phyloP scores from a whole-genome alignment of 202 grass and related monocot genomes.

The Zizania palustris region DNA sequence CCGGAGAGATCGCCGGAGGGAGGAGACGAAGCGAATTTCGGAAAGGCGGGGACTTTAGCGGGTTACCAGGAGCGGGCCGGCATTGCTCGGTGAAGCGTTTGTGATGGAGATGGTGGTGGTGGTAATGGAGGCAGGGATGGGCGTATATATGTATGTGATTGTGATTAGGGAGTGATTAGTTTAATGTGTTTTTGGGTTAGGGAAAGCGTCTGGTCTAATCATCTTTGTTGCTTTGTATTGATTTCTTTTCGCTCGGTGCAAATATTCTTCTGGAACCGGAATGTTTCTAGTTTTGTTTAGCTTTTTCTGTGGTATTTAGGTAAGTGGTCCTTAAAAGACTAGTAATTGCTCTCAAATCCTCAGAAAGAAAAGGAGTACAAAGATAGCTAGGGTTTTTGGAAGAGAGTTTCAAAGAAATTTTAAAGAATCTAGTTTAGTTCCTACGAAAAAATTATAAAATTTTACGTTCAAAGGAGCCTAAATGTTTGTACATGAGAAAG shows the following conservation, averaged over 20 bases:
- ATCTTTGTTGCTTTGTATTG: neutral
- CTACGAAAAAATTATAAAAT: too few relatives aligned
- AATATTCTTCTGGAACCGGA: slow-evolving; percentile 42
- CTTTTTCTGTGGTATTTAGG: neutral
- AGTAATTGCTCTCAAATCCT: neutral
- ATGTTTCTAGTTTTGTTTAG: slow-evolving; percentile 48
- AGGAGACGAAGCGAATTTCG: slow-evolving; percentile 24
- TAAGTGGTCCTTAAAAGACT: neutral
- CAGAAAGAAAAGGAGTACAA: neutral
- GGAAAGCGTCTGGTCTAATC: slow-evolving; percentile 17
- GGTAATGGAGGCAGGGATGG: neutral
- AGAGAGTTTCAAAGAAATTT: too few relatives aligned
- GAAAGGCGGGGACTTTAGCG: slow-evolving; percentile 14
- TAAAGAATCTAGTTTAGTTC: too few relatives aligned
- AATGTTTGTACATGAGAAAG: too few relatives aligned
- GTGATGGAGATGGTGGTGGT: neutral
- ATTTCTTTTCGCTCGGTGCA: neutral
- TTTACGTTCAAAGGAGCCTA: too few relatives aligned
- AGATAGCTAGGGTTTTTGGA: too few relatives aligned
- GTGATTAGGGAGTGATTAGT: slow-evolving; percentile 20
- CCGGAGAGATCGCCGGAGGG: slow-evolving; percentile 22
- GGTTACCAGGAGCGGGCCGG: neutral
- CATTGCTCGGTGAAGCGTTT: slow-evolving; percentile 23
- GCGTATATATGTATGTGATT: slow-evolving; percentile 28
- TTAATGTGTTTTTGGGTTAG: neutral